Base-by-base conservation (phyloP, 768 basidiomycete genomes). In the Pulveroboletus sp. region DNA sequence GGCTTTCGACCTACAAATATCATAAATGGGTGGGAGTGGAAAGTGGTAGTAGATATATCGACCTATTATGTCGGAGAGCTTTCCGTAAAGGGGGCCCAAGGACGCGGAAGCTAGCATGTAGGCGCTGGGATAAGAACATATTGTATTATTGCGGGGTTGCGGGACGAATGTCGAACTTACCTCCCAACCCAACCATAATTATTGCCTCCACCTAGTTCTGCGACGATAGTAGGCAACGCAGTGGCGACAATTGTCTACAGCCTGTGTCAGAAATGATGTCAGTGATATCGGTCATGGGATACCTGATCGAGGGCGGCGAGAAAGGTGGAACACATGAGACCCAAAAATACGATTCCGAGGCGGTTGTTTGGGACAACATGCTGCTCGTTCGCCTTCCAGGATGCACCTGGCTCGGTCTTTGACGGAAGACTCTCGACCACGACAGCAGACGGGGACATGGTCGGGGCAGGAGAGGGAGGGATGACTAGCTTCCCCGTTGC, bases 141-240 rank as follows among this genome's bases (percentile, higher is more conserved):
- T 35, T 24, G 40, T 13, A 9, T 14, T 31, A 21, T 13, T 23
- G 25, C 14, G 10, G 13, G 20, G 21, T 6, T 25, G 21, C 21
- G 41, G 39, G 16, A 47, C 12, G 14, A 29, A 12, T 8, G 14
- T 25, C 14, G 29, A 35, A 42, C 56, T 13, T 43, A 73, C 73
- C 67, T 75, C 36, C 75, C 74, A 9, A 79, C 74, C 78, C 77
- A 79, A 13, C 73, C 68, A 50, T 79, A 79, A 7, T 73, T 70
- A 16, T 65, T 69, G 1, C 71, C 72, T 4, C 73, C 74, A 16
- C 74, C 72, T 1, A 80, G 61, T 33, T 75, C 66, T 3, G 64
- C 63, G 7, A 75, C 73, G 25, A 79, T 78, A 2, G 77, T 78
- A 2, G 79, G 78, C 13, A 79, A 59, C 5, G 79, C 76, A 12